Percentiles rank a stretch among this genome's conserved stretches.
Conservation (phyloP, 129 eudicot species). For the Ambrosia trifida region DNA sequence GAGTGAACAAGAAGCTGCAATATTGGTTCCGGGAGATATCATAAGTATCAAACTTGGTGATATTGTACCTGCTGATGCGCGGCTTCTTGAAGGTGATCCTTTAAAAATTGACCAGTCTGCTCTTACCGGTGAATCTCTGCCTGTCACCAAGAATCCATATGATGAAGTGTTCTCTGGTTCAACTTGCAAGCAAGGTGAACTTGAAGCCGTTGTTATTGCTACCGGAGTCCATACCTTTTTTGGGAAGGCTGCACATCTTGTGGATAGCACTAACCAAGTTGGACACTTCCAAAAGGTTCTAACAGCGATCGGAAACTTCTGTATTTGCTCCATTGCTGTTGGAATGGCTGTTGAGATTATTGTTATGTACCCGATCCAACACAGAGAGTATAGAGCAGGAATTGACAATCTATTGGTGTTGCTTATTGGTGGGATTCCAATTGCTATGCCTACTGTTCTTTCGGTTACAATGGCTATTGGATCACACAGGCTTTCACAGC, state of each 20-base stretch:
- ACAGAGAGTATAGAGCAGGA: constrained; percentile 60
- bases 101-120: constrained; percentile 50
- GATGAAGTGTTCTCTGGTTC: constrained; percentile 80
- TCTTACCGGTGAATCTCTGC: constrained; percentile 23
- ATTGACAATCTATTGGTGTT: constrained; percentile 79
- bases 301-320: constrained; percentile 84
- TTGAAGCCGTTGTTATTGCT: constrained; percentile 83
- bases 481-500: constrained; percentile 78
- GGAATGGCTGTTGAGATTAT: constrained; percentile 63
- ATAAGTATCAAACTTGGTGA: constrained; percentile 80
- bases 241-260: constrained; percentile 93
- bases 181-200: constrained; percentile 85
- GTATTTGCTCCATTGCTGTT: constrained; percentile 81
- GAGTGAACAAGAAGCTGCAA: constrained; percentile 75
- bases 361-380: constrained; percentile 76
- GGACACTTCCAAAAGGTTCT: constrained; percentile 90
- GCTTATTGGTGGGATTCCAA: constrained; percentile 90
- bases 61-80: constrained; percentile 85
- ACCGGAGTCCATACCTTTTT: constrained; percentile 89
- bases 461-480: constrained; percentile 97
- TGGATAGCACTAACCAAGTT: constrained; percentile 79
- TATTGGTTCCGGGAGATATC: constrained; percentile 81
- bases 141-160: constrained; percentile 67
- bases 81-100: constrained; percentile 83
- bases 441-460: constrained; percentile 93